Evolutionary conservation across 73 alveolate genomes (phyloP).

Genomic region (Paramecium octaurelia): DNA sequence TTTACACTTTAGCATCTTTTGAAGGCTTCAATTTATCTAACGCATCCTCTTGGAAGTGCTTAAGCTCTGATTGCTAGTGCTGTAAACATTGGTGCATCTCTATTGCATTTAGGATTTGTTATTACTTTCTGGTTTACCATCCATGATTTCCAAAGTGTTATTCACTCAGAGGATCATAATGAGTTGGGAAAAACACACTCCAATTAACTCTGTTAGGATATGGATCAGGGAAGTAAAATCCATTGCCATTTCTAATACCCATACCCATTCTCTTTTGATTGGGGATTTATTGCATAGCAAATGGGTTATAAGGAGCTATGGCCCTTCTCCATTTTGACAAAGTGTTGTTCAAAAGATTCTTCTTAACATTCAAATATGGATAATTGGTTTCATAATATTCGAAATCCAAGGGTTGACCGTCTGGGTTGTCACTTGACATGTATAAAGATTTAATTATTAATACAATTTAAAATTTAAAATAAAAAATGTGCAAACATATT

Average conservation of each 20-base stretch:
- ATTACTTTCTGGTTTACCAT: constrained; percentile 30
- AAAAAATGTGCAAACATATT: constrained; percentile 88
- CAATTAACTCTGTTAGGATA: constrained; percentile 58
- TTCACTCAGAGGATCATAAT: constrained; percentile 32
- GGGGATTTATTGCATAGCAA: constrained; percentile 59
- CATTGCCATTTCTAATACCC: constrained; percentile 59
- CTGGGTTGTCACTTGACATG: constrained; percentile 35
- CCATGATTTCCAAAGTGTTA: constrained; percentile 22
- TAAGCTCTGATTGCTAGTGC: constrained; percentile 39
- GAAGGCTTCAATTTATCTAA: constrained; percentile 48
- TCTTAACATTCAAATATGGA: constrained; percentile 54
- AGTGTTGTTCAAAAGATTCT: constrained; percentile 34
- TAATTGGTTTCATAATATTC: constrained; percentile 49
- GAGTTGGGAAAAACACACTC: constrained; percentile 63
- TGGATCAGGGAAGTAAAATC: constrained; percentile 47
- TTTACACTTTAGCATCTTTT: constrained; percentile 58
- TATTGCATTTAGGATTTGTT: neutral
- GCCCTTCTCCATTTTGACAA: constrained; percentile 55
- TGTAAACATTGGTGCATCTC: constrained; percentile 41
- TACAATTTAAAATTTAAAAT: constrained; percentile 6
- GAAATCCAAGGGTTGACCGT: constrained; percentile 16
- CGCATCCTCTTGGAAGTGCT: constrained; percentile 60
- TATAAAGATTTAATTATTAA: constrained; percentile 10
- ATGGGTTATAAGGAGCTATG: constrained; percentile 58
- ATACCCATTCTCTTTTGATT: constrained; percentile 53